These are phyloP conservation scores for Penicillium argentinense DNA, from an alignment of 495 filamentous ascomycete genomes.

Conservation along the genomic window DNA sequence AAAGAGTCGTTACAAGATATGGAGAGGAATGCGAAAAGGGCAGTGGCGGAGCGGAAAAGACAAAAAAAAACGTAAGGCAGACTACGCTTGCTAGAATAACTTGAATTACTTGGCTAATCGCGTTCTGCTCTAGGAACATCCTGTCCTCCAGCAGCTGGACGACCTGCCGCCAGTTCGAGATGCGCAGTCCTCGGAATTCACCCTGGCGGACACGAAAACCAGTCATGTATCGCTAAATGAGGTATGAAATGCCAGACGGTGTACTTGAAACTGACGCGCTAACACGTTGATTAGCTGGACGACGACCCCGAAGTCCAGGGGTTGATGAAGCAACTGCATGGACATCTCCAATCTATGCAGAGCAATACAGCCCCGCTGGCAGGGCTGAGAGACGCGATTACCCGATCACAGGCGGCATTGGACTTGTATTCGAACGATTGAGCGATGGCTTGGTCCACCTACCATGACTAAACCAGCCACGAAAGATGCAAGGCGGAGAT, in stretches of 20 bases:
- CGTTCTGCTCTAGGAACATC: conserved; percentile 37
- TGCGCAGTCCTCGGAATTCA: conserved; percentile 24
- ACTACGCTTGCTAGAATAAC: neutral
- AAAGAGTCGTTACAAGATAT: conserved; percentile 48
- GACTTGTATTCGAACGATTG: conserved; percentile 44
- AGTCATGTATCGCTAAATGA: conserved; percentile 27
- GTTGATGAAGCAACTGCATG: conserved; percentile 48
- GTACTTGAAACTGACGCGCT: conserved; percentile 3
- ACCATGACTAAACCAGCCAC: too few species aligned
- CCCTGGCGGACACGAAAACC: conserved; percentile 25
- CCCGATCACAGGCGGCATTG: conserved; percentile 50
- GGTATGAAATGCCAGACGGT: conserved; percentile 20
- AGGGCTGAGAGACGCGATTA: conserved; percentile 53
- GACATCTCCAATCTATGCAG: conserved; percentile 58
- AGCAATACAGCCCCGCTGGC: conserved; percentile 52
- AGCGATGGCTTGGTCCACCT: too few species aligned
- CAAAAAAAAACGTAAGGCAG: conserved; percentile 45
- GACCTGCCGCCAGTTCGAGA: conserved; percentile 15
- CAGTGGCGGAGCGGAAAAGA: conserved; percentile 44
- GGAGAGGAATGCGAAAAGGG: conserved; percentile 54
- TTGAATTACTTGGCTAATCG: neutral
- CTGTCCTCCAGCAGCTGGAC: conserved; percentile 39
- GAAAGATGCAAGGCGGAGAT: too few species aligned
- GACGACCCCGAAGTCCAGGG: conserved; percentile 34
- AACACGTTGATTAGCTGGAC: conserved; percentile 33